These are phyloP conservation scores for Oryza punctata DNA, from an alignment of 176 grass and related monocot genomes.

Conservation along the genomic window DNA sequence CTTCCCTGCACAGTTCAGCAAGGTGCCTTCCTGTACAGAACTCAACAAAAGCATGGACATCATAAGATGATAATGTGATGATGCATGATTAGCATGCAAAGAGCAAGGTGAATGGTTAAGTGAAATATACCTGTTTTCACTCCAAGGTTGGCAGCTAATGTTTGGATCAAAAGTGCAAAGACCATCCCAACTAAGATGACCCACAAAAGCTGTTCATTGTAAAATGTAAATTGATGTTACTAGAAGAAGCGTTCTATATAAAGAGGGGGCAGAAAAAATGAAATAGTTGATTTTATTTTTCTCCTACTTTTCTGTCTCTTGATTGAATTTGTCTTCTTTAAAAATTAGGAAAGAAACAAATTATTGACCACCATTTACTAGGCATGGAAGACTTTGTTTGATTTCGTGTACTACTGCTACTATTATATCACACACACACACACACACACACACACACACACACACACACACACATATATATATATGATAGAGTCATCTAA, in stretches of 20 bases:
- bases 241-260: neutral
- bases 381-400: no score
- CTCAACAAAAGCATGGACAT: neutral
- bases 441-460: no score
- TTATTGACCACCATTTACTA: neutral
- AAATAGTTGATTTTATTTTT: neutral
- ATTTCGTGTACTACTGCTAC: no score
- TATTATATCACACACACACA: no score
- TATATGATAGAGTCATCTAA: neutral
- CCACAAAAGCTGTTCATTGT: slow-evolving; percentile 57
- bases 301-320: neutral
- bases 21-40: slow-evolving; percentile 64
- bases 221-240: neutral
- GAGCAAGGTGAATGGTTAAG: neutral
- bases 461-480: no score
- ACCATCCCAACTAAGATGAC: slow-evolving; percentile 69
- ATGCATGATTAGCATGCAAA: neutral
- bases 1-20: slow-evolving; percentile 75
- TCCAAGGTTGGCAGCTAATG: slow-evolving; percentile 62
- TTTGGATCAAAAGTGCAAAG: slow-evolving; percentile 70
- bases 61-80: neutral
- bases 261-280: neutral
- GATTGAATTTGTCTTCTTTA: neutral
- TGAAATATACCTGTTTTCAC: slow-evolving; percentile 47
- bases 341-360: neutral